Conservation (phyloP, 306 rosid genomes). For the Luffa aegyptiaca region DNA sequence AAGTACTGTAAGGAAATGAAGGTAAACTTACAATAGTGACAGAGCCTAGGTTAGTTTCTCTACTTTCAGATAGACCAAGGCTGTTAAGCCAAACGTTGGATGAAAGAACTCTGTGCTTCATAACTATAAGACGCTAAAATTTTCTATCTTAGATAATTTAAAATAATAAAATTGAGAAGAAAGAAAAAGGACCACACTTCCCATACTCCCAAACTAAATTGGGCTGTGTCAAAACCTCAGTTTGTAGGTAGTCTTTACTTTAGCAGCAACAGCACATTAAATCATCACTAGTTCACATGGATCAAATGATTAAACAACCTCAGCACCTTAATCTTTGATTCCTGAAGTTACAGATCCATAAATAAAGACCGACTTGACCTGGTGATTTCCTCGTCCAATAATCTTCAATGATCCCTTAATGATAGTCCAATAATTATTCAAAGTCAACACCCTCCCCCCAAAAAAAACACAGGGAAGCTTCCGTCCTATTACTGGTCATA, state of each 20-base stretch:
- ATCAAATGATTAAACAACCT: background rate
- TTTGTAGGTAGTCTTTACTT: background rate
- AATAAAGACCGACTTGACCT: background rate
- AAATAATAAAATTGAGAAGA: background rate
- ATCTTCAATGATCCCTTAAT: background rate
- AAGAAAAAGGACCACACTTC: background rate
- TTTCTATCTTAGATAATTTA: background rate
- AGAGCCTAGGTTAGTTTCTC: background rate
- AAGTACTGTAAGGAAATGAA: background rate
- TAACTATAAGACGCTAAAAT: background rate
- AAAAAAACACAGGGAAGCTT: background rate
- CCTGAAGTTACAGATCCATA: background rate
- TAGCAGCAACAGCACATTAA: background rate
- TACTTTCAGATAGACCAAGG: background rate
- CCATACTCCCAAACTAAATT: background rate
- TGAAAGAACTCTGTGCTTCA: background rate
- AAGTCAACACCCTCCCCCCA: background rate
- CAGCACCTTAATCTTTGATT: background rate
- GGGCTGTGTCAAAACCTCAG: background rate
- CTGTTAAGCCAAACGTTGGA: background rate
- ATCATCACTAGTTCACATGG: background rate
- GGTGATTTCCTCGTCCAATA: background rate
- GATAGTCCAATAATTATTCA: background rate
- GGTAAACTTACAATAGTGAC: background rate
- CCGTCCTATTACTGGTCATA: background rate